Evolutionary conservation across 2,329 filamentous ascomycete species (phyloP).

Genomic region (Pleomassaria siparia): DNA sequence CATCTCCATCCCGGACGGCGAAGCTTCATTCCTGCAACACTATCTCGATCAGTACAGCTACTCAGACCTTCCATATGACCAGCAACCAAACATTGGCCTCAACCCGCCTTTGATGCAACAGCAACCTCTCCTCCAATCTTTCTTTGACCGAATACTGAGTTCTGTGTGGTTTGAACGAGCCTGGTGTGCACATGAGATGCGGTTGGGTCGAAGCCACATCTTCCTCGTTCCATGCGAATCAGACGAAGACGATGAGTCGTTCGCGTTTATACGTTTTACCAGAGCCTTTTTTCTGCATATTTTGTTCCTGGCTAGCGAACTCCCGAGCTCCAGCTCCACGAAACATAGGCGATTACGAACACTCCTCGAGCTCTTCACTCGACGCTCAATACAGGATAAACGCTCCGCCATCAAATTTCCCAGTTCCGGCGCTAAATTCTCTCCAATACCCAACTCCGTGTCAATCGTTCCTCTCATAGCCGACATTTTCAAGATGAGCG

Average conservation of each 20-base stretch:
- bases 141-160: constrained; percentile 39
- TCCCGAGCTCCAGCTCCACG: constrained; percentile 12
- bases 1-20: constrained; percentile 36
- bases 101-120: constrained; percentile 35
- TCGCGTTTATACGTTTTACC: constrained; percentile 42
- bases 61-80: constrained; percentile 18
- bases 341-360: constrained; percentile 21
- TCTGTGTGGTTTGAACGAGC: constrained; percentile 49
- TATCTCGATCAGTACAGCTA: constrained; percentile 43
- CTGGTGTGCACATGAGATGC: constrained; percentile 50
- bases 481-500: constrained; percentile 45
- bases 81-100: constrained; percentile 27
- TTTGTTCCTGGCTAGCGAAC: constrained; percentile 37
- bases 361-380: constrained; percentile 23
- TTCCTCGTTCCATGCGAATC: constrained; percentile 44
- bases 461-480: constrained; percentile 27
- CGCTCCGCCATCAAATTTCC: constrained; percentile 9
- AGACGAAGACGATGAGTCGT: constrained; percentile 19
- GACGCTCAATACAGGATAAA: constrained; percentile 5
- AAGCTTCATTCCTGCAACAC: constrained; percentile 39
- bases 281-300: constrained; percentile 46
- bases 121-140: constrained; percentile 24
- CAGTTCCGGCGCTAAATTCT: constrained; percentile 21
- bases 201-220: constrained; percentile 42
- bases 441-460: constrained; percentile 6